phyloP scores from a whole-genome alignment of 768 basidiomycete genomes.

The Phanerodontia chrysosporium region DNA sequence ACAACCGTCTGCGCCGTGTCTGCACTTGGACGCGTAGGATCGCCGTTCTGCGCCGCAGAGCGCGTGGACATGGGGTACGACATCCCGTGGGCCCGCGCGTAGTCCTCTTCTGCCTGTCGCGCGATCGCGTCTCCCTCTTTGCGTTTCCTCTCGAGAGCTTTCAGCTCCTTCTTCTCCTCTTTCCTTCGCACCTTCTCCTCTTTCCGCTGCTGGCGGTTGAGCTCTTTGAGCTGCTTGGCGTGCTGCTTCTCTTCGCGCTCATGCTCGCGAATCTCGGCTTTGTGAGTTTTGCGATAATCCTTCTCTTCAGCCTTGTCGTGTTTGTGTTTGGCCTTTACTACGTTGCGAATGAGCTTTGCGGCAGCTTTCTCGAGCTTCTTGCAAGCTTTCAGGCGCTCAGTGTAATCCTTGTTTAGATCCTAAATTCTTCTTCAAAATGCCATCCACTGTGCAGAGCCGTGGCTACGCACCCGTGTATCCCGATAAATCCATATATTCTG shows the following conservation, averaged over 20 bases:
- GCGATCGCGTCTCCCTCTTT: background rate
- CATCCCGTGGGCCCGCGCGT: background rate
- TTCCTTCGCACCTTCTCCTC: background rate
- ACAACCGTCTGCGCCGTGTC: background rate
- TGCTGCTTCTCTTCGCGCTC: background rate
- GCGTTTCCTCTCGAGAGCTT: background rate
- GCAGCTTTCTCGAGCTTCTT: conserved; percentile 55
- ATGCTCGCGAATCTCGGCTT: background rate
- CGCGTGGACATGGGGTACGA: background rate
- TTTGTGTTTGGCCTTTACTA: conserved; percentile 22
- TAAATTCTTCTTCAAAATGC: background rate
- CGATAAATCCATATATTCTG: conserved; percentile 67
- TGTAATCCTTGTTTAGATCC: conserved; percentile 38
- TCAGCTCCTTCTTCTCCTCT: background rate
- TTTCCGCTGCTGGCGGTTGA: background rate
- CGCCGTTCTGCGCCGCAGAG: background rate
- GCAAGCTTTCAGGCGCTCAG: conserved; percentile 42
- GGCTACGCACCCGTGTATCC: conserved; percentile 32
- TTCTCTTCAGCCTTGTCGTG: conserved; percentile 17
- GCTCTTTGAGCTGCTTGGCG: background rate
- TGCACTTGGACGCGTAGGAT: conserved; percentile 3
- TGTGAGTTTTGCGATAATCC: conserved; percentile 10
- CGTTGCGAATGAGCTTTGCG: conserved; percentile 39
- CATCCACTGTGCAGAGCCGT: background rate
- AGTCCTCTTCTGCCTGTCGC: background rate